Base-by-base conservation (phyloP, 2,329 filamentous ascomycete genomes). In the Exophiala phaeomuriformis region DNA sequence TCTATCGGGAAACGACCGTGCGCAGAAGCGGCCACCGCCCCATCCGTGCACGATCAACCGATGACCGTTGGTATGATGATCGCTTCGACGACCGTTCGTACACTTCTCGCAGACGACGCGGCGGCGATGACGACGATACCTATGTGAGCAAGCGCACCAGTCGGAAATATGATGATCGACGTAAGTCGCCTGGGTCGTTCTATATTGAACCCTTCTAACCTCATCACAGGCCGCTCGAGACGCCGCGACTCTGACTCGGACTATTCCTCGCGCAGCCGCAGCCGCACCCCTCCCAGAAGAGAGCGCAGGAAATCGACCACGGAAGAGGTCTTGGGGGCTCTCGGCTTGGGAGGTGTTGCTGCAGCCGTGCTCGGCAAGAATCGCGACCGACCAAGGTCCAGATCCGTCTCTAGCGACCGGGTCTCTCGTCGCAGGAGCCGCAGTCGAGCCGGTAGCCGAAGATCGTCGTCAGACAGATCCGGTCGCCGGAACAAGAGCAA, bases 381-480 rank as follows among this genome's bases (percentile, higher is more conserved):
- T 71, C 48, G 81, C 78, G 55, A 73, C 83, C 5, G 83, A 79
- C 61, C 78, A 75, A 57, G 82, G 77, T 61, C 80, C 78, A 69
- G 86, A 78, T 69, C 77, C 19, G 39, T 41, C 4, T 41, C 39
- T 76, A 40, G 71, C 79, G 64, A 80, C 74, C 28, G 82, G 77
- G 70, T 64, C 53, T 68, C 73, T 53, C 73, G 77, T 60, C 75
- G 77, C 62, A 77, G 80, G 58, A 61, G 58, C 55, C 68, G 70
- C 55, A 41, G 39, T 27, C 39, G 39, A 27, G 53, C 37, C 4
- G 47, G 53, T 44, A 63, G 70, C 57, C 69, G 70, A 53, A 65
- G 68, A 54, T 74, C 73, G 48, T 71, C 74, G 48, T 79, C 76
- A 45, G 73, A 73, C 32, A 71, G 78, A 27, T 80, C 80, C 54